Evolutionary conservation across 805 yeast genomes (phyloP).

Genomic region (Metschnikowia gelsemii): DNA sequence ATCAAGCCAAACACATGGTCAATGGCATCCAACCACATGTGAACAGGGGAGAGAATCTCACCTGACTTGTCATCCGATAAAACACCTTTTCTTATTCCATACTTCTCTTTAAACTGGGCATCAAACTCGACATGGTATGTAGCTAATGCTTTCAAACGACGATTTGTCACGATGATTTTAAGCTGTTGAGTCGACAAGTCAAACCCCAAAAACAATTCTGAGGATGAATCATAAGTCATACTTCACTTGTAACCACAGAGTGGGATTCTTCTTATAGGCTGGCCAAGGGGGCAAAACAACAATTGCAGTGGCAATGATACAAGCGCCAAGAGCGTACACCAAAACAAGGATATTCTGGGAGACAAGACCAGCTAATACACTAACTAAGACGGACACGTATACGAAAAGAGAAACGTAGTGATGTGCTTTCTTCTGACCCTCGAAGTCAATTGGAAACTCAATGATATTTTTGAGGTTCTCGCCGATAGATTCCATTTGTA

Average conservation of each 20-base stretch:
- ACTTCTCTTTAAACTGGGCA: conserved; percentile 52
- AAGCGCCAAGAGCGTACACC: conserved; percentile 38
- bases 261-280: conserved; percentile 48
- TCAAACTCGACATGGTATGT: conserved; percentile 75
- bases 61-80: conserved; percentile 50
- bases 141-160: conserved; percentile 49
- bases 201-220: conserved; percentile 56
- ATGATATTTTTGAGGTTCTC: conserved; percentile 14
- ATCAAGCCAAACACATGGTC: conserved; percentile 59
- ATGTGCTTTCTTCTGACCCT: conserved; percentile 51
- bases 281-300: conserved; percentile 60
- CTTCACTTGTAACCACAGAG: conserved; percentile 46
- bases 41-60: conserved; percentile 74
- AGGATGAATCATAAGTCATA: conserved; percentile 20
- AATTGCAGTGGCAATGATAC: conserved; percentile 30
- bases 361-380: conserved; percentile 50
- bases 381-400: conserved; percentile 29
- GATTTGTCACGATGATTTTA: conserved; percentile 67
- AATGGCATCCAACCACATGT: conserved; percentile 87
- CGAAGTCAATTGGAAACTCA: conserved; percentile 48
- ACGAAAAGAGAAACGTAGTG: conserved; percentile 25
- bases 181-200: conserved; percentile 90
- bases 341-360: conserved; percentile 44
- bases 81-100: conserved; percentile 75
- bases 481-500: conserved; percentile 20